phyloP scores from a whole-genome alignment of 1,139 yeast species.

The Blastobotrys proliferans region DNA sequence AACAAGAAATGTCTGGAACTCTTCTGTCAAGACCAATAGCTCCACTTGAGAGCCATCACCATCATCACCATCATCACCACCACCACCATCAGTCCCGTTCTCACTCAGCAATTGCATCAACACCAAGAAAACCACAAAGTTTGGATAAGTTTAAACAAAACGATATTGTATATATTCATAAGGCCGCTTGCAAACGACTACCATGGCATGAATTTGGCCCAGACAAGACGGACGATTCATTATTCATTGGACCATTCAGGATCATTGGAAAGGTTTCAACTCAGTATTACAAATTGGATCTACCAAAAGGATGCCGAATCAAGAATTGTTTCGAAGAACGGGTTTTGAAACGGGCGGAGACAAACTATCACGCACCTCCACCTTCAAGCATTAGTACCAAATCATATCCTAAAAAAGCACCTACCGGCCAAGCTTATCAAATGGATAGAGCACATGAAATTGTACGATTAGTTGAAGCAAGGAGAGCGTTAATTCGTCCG shows the following conservation, averaged over 20 bases:
- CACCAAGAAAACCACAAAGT: too few relatives aligned
- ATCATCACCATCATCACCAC: too few relatives aligned
- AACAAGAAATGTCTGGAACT: too few relatives aligned
- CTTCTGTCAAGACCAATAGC: too few relatives aligned
- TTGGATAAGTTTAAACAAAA: conserved; percentile 1
- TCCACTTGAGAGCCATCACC: too few relatives aligned
- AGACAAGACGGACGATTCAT: conserved; percentile 9
- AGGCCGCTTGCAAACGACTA: conserved; percentile 10
- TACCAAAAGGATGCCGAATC: conserved; percentile 8
- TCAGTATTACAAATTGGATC: conserved; percentile 5
- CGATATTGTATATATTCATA: conserved; percentile 10
- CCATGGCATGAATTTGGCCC: conserved; percentile 10
- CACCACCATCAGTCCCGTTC: too few relatives aligned
- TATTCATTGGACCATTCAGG: conserved; percentile 12
- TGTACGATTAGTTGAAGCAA: conserved; percentile 9
- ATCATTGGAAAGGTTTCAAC: not conserved
- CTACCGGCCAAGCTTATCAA: conserved; percentile 11
- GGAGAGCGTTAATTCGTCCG: conserved; percentile 8
- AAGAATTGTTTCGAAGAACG: conserved; percentile 13
- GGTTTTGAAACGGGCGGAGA: conserved; percentile 9
- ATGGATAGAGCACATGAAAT: conserved; percentile 13
- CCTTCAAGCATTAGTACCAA: not conserved
- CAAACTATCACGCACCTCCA: not conserved
- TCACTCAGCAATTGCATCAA: too few relatives aligned
- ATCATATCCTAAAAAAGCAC: conserved; percentile 6